These are phyloP conservation scores for Candida hungchunana DNA, from an alignment of 805 yeast species.

Conservation along the genomic window DNA sequence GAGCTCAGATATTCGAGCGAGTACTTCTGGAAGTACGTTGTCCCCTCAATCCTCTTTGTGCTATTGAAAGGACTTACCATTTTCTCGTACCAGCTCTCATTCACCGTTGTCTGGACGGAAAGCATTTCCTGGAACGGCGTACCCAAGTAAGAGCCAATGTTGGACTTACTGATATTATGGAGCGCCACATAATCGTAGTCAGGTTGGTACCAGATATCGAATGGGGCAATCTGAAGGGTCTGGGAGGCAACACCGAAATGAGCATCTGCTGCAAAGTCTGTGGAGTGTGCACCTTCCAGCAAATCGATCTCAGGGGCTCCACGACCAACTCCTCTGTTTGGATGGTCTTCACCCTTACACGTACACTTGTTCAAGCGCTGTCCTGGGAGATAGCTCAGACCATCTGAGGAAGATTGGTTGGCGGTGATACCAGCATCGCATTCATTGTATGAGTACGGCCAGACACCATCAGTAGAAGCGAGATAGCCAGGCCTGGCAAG, in stretches of 20 bases:
- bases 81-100: constrained; percentile 41
- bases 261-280: constrained; percentile 23
- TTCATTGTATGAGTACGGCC: constrained; percentile 46
- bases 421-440: constrained; percentile 51
- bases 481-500: constrained; percentile 46
- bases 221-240: constrained; percentile 48
- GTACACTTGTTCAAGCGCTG: constrained; percentile 42
- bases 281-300: constrained; percentile 41
- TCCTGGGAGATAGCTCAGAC: constrained; percentile 42
- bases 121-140: constrained; percentile 50
- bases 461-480: constrained; percentile 45
- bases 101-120: constrained; percentile 42
- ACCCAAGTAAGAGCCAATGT: constrained; percentile 44
- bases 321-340: constrained; percentile 44
- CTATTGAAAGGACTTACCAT: constrained; percentile 26
- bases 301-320: constrained; percentile 51
- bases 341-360: constrained; percentile 42
- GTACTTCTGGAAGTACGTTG: constrained; percentile 35
- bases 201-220: constrained; percentile 49
- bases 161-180: constrained; percentile 36
- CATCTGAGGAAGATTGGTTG: constrained; percentile 45
- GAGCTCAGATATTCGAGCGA: constrained; percentile 41
- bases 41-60: constrained; percentile 1
- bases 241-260: constrained; percentile 43
- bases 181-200: constrained; percentile 44